Evolutionary conservation across 306 rosid species (phyloP).

Genomic region (Betula pendula): DNA sequence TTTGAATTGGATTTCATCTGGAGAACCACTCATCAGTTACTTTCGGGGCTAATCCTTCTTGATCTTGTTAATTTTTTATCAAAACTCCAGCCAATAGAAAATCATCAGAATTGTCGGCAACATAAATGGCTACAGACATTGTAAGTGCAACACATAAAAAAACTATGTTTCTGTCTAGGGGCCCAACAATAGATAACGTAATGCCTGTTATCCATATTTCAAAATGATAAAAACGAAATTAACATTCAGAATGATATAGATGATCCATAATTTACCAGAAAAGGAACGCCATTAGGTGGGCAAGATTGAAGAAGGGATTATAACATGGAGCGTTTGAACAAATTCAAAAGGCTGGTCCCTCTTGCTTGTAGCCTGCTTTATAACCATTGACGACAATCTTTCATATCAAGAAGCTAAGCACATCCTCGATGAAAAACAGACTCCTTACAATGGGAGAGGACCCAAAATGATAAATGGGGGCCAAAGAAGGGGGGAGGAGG

Average conservation of each 20-base stretch:
- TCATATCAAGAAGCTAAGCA: conserved; percentile 43
- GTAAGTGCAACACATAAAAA: background rate
- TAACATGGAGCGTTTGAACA: conserved; percentile 64
- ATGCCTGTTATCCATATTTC: background rate
- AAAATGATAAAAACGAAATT: background rate
- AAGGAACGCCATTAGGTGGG: conserved; percentile 23
- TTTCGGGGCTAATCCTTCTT: background rate
- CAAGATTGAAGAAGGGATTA: conserved; percentile 56
- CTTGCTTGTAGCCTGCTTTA: conserved; percentile 61
- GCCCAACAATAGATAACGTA: background rate
- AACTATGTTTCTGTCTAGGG: background rate
- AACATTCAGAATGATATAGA: background rate
- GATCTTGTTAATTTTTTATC: background rate
- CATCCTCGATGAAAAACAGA: conserved; percentile 46
- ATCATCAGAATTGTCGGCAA: background rate
- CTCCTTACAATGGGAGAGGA: conserved; percentile 1
- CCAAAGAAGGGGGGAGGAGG: background rate
- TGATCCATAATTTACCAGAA: conserved; percentile 39
- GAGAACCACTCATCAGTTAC: background rate
- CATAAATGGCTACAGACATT: conserved; percentile 22
- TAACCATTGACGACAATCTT: conserved; percentile 75
- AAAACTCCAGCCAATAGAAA: background rate
- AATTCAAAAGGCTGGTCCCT: conserved; percentile 80
- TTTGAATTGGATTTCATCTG: background rate
- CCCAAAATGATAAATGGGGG: background rate